A percentile compares a stretch with the other conserved stretches of the same genome.
Conservation (phyloP, 495 filamentous ascomycete species). For the Talaromyces thailandensis region DNA sequence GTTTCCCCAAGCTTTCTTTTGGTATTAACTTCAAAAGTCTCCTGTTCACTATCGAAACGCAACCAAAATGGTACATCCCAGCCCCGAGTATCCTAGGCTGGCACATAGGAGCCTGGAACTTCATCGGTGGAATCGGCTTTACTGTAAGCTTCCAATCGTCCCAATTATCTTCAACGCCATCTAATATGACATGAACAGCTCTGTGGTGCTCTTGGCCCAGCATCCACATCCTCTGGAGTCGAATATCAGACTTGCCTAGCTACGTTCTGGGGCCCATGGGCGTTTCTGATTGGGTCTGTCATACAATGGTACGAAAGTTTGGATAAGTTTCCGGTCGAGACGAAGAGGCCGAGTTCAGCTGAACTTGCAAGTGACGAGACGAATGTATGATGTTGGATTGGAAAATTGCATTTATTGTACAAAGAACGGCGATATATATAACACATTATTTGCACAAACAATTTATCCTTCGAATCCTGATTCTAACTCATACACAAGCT, state of each 20-base stretch:
- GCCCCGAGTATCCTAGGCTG: conserved; percentile 50
- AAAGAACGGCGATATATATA: background rate
- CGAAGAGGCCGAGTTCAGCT: background rate
- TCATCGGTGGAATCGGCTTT: conserved; percentile 57
- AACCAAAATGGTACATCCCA: conserved; percentile 56
- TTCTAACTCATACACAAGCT: background rate
- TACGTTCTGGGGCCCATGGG: conserved; percentile 64
- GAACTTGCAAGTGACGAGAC: background rate
- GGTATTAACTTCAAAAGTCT: conserved; percentile 4
- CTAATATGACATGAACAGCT: conserved; percentile 15
- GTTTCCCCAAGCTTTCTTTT: background rate
- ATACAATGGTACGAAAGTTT: conserved; percentile 61
- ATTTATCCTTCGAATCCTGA: background rate
- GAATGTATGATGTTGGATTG: background rate
- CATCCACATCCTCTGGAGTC: conserved; percentile 32
- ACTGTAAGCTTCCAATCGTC: conserved; percentile 20
- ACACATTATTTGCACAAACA: background rate
- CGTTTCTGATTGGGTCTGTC: conserved; percentile 55
- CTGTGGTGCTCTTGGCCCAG: conserved; percentile 55
- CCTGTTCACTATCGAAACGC: conserved; percentile 64
- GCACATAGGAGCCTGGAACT: conserved; percentile 51
- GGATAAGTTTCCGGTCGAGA: conserved; percentile 50
- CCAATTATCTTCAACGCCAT: background rate
- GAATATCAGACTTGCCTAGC: conserved; percentile 48
- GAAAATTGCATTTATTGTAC: too few species aligned